Base-by-base conservation (phyloP, 106 monocot species). In the Platanthera zijinensis region DNA sequence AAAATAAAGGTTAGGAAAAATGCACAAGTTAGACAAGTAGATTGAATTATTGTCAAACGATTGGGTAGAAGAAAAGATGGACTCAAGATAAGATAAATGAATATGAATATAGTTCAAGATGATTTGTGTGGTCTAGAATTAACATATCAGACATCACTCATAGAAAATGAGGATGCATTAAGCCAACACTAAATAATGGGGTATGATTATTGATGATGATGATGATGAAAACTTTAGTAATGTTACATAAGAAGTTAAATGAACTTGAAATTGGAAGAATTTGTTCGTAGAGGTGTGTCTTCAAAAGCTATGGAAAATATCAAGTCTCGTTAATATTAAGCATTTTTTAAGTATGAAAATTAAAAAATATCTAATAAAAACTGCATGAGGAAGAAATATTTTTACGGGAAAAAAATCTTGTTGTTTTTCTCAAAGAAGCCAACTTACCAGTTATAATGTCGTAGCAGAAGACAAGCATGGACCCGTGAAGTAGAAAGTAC, bases 391-490 rank as follows among this genome's bases (percentile, higher is more conserved):
- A 30, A 6, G 6, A 12, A 32, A 66, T 10, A 9, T 7, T 32
- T 66, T 66, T 66, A 66, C 32, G 9, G 32, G 66, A 32, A 66
- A 66, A 61, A 19, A 39, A 39, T 39, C 39, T 39, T 39, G 39
- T 39, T 39, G 7, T 53, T 53, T 14, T 53, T 53, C 14, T 14
- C 9, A 4, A 53, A 53, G 14, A 10, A 53, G 14, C 9, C 5
- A 9, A 8, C 70, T 70, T 48, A 70, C 70, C 70, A 70, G 47
- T 70, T 70, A 48, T 47, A 70, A 48, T 70, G 70, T 2, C 48
- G 70, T 5, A 70, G 48, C 15, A 70, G 70, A 70, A 70, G 70
- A 70, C 70, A 70, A 15, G 70, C 46, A 47, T 70, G 48, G 48
- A 70, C 48, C n/a, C 48, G 46, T 70, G 47, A 70, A 70, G 48